Evolutionary conservation across 108 stramenopile species (phyloP).

Genomic region (Chaetoceros muelleri): DNA sequence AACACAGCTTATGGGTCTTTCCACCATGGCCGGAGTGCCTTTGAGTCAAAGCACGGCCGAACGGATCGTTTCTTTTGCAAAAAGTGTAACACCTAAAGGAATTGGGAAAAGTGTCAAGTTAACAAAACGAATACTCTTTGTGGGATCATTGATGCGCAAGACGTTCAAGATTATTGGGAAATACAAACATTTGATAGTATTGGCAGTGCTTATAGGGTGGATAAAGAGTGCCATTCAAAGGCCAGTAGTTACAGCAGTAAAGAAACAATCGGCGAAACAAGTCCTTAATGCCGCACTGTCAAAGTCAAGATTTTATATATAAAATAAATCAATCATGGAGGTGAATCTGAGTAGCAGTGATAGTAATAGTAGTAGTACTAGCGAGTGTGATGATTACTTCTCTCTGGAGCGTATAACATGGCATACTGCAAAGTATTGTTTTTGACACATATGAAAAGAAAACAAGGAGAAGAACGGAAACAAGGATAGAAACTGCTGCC

Average conservation of each 20-base stretch:
- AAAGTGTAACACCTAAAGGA: conserved; percentile 44
- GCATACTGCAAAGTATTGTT: too few species aligned
- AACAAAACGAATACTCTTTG: conserved; percentile 32
- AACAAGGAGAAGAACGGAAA: too few species aligned
- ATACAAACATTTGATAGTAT: conserved; percentile 49
- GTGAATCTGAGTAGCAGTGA: too few species aligned
- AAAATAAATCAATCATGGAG: too few species aligned
- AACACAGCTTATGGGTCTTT: conserved; percentile 40
- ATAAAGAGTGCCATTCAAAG: conserved; percentile 46
- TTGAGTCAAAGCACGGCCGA: conserved; percentile 32
- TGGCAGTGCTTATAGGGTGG: conserved; percentile 41
- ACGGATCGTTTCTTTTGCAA: conserved; percentile 31
- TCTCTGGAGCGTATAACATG: too few species aligned
- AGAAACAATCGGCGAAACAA: conserved; percentile 6
- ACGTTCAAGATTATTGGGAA: conserved; percentile 37
- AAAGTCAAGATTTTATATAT: too few species aligned
- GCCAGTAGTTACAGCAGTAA: conserved; percentile 27
- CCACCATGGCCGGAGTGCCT: conserved; percentile 54
- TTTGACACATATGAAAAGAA: too few species aligned
- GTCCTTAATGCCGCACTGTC: too few species aligned
- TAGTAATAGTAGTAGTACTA: too few species aligned
- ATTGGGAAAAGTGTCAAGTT: conserved; percentile 35
- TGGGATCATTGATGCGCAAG: conserved; percentile 38
- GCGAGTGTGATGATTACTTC: too few species aligned
- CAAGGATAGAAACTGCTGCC: too few species aligned